Evolutionary conservation across 2,329 filamentous ascomycete genomes (phyloP).

Genomic region (Cercospora janseana): DNA sequence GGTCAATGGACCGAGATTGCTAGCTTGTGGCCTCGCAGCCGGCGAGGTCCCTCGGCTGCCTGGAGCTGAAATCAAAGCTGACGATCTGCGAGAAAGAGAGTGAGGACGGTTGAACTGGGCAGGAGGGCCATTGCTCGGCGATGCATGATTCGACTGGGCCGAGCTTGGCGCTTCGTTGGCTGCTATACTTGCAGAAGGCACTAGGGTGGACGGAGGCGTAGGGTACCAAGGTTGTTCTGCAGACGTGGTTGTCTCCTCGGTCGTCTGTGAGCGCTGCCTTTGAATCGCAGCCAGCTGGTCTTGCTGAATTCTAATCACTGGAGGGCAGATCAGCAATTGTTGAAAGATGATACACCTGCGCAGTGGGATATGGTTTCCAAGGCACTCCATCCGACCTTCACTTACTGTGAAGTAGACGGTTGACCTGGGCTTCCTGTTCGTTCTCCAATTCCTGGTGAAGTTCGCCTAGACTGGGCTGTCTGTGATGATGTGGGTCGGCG

Average conservation of each 20-base stretch:
- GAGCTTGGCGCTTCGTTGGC: conserved; percentile 38
- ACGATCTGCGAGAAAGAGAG: conserved; percentile 47
- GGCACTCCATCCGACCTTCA: background rate
- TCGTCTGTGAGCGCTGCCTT: conserved; percentile 47
- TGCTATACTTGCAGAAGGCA: conserved; percentile 45
- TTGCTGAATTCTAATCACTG: conserved; percentile 71
- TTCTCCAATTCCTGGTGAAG: conserved; percentile 76
- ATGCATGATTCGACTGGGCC: conserved; percentile 19
- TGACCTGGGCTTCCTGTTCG: conserved; percentile 77
- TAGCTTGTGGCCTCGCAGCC: conserved; percentile 55
- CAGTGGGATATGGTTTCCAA: too few relatives aligned
- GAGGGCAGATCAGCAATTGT: conserved; percentile 32
- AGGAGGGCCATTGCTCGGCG: conserved; percentile 21
- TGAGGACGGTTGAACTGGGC: conserved; percentile 33
- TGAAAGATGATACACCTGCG: too few relatives aligned
- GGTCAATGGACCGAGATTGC: conserved; percentile 43
- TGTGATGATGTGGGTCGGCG: conserved; percentile 57
- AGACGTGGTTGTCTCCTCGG: conserved; percentile 23
- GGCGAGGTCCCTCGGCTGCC: conserved; percentile 44
- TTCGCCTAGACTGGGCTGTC: conserved; percentile 70
- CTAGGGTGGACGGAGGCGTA: conserved; percentile 40
- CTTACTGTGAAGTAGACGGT: conserved; percentile 61
- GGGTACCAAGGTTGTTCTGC: conserved; percentile 29
- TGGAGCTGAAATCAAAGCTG: conserved; percentile 36
- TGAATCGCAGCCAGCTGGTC: conserved; percentile 61